A percentile compares a stretch with the other conserved stretches of the same genome.
These are phyloP conservation scores for Leccinum angustisporum DNA, from an alignment of 1,284 basidiomycete species.

Conservation along the genomic window DNA sequence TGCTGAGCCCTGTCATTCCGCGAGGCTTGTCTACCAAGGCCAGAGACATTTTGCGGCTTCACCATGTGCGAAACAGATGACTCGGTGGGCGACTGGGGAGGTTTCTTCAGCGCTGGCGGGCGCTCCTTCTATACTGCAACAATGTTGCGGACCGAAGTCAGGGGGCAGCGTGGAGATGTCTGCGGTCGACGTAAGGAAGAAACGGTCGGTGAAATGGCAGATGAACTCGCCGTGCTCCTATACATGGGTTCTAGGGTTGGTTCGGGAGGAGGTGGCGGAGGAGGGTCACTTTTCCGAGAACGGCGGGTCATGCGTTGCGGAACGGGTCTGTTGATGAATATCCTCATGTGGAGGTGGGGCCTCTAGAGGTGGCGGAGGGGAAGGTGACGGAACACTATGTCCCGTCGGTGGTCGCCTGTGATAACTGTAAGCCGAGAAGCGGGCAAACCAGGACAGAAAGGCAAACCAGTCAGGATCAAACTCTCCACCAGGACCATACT, in stretches of 20 bases:
- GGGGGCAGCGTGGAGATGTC: too few relatives aligned
- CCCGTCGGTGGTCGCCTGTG: conserved; percentile 48
- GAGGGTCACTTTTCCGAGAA: conserved; percentile 38
- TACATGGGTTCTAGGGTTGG: conserved; percentile 12
- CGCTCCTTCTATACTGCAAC: too few relatives aligned
- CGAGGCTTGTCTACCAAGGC: too few relatives aligned
- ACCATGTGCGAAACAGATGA: too few relatives aligned
- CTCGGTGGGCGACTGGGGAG: too few relatives aligned
- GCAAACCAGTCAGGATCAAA: conserved; percentile 70
- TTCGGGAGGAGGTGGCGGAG: conserved; percentile 27
- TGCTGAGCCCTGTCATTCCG: too few relatives aligned
- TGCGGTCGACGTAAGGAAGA: too few relatives aligned
- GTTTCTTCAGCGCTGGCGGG: too few relatives aligned
- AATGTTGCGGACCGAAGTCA: too few relatives aligned
- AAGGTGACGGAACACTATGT: conserved; percentile 37
- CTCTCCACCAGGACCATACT: conserved; percentile 73
- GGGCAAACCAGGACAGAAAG: background rate
- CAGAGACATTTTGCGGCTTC: too few relatives aligned
- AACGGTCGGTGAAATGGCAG: too few relatives aligned
- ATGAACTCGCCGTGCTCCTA: too few relatives aligned
- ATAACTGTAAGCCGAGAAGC: background rate
- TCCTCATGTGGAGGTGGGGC: conserved; percentile 41
- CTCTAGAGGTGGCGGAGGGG: conserved; percentile 44
- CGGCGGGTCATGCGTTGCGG: conserved; percentile 40
- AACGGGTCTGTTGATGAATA: conserved; percentile 40